A percentile compares a stretch with the other conserved stretches of the same genome.
Conservation (phyloP, 78 protist species). For the Protostelium mycophagum region DNA sequence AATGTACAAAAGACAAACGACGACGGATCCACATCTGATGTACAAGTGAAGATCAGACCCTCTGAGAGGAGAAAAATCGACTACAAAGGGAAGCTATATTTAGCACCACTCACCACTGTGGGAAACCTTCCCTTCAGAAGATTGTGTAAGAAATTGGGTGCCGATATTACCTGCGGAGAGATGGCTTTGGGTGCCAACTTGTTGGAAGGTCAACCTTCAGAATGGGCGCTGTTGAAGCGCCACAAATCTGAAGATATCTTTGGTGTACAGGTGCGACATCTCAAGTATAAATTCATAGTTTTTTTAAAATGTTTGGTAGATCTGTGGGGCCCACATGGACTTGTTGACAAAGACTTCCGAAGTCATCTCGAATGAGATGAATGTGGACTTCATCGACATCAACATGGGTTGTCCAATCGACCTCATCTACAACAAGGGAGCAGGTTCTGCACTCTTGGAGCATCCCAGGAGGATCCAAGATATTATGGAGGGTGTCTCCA, state of each 20-base stretch:
- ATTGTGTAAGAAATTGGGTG: slow-evolving; percentile 72
- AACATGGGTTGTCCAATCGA: slow-evolving; percentile 97
- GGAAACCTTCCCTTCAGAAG: slow-evolving; percentile 98
- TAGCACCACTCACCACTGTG: slow-evolving; percentile 98
- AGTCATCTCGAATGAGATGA: slow-evolving; percentile 29
- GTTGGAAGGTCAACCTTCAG: slow-evolving; percentile 56
- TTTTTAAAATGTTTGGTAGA: background rate
- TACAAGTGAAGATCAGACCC: slow-evolving; percentile 9
- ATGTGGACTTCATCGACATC: slow-evolving; percentile 84
- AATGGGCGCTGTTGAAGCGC: slow-evolving; percentile 76
- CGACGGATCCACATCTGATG: slow-evolving; percentile 22
- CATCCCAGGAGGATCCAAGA: slow-evolving; percentile 23
- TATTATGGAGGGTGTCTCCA: slow-evolving; percentile 21
- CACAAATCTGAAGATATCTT: slow-evolving; percentile 85
- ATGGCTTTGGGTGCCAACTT: slow-evolving; percentile 85
- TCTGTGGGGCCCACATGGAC: slow-evolving; percentile 66
- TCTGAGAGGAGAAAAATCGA: slow-evolving; percentile 66
- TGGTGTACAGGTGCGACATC: slow-evolving; percentile 87
- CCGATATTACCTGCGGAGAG: slow-evolving; percentile 87
- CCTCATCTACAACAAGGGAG: slow-evolving; percentile 59
- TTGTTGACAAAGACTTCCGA: slow-evolving; percentile 42
- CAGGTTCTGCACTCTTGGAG: slow-evolving; percentile 74
- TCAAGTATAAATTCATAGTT: background rate
- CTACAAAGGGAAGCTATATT: slow-evolving; percentile 68
- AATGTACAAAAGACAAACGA: slow-evolving; percentile 7